Conservation (phyloP, 2,329 filamentous ascomycete genomes). For the Fusarium temperatum region DNA sequence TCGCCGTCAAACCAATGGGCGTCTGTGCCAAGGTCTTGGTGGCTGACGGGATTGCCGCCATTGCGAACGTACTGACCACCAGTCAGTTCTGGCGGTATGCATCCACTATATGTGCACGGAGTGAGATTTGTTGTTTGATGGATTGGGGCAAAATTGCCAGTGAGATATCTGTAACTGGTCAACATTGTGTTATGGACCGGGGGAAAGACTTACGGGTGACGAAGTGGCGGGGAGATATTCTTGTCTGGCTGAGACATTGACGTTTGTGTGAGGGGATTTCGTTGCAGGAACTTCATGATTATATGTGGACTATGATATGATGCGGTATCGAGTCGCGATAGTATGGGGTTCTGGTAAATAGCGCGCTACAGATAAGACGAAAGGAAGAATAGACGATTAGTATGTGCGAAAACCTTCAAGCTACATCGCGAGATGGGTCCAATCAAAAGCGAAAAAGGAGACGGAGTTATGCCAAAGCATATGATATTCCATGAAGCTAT, state of each 20-base stretch:
- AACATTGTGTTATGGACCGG: conserved; percentile 21
- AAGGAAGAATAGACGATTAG: neutral
- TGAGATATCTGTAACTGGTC: conserved; percentile 59
- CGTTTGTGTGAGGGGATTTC: neutral
- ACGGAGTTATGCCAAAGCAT: too few relatives aligned
- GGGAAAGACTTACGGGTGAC: conserved; percentile 18
- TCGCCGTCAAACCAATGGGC: conserved; percentile 81
- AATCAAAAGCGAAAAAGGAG: neutral
- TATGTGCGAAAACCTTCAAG: neutral
- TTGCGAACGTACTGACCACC: conserved; percentile 79
- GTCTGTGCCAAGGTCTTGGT: conserved; percentile 68
- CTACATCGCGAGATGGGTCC: neutral
- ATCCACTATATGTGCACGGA: conserved; percentile 64
- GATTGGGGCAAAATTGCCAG: conserved; percentile 76
- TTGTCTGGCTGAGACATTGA: neutral
- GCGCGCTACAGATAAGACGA: too few relatives aligned
- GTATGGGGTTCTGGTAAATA: fast-evolving
- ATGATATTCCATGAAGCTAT: neutral
- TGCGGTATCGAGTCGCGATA: too few relatives aligned
- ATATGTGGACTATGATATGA: neutral
- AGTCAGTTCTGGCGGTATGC: conserved; percentile 70
- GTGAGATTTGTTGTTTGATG: conserved; percentile 63
- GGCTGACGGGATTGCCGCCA: conserved; percentile 72
- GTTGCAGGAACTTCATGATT: neutral
- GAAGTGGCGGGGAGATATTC: neutral